Base-by-base conservation (phyloP, 352 stramenopile species). In the Plasmopara halstedii region DNA sequence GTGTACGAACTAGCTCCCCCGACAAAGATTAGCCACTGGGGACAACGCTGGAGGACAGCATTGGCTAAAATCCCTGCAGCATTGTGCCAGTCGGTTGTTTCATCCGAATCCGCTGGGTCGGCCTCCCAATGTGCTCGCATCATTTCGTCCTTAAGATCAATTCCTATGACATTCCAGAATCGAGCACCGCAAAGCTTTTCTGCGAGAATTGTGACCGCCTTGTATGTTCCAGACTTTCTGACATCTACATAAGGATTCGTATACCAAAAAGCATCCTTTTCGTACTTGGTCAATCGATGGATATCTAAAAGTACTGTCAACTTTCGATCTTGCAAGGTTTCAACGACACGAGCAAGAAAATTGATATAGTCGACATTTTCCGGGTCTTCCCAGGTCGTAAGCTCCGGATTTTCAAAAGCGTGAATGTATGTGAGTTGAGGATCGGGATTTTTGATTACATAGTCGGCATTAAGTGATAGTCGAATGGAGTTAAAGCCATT, bases 61-160 rank as follows among this genome's bases (percentile, higher is more conserved):
- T 80, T 61, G 1, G 59, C 56, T n/a, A 80, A 25, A n/a, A 58
- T 32, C 36, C 64, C 35, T 1, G 71, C 65, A 6, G 66, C 71
- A 26, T 54, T 26, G 11, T 51, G 56, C 71, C 68, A 80, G 56
- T 83, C 71, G 11, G 43, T 51, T 17, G 37, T 49, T 14, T 55
- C 48, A 34, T 59, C 49, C 6, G 53, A 44, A 22, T 68, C 59
- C 2, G 32, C 34, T 10, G 49, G 46, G 9, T 66, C 36, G 4
- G 42, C 46, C 32, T 62, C 53, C 68, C 68, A 76, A 37, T 67
- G 50, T 7, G 50, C 62, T 31, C 69, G 42, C 22, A 59, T 31
- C 68, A 76, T 79, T 36, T 72, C 67, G 46, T 79, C 70, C 49
- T 85, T 88, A 40, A 88, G 56, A 42, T 83, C 72, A 6, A 88